Evolutionary conservation across 2,329 filamentous ascomycete species (phyloP).

Genomic region (Scedosporium minutisporum): DNA sequence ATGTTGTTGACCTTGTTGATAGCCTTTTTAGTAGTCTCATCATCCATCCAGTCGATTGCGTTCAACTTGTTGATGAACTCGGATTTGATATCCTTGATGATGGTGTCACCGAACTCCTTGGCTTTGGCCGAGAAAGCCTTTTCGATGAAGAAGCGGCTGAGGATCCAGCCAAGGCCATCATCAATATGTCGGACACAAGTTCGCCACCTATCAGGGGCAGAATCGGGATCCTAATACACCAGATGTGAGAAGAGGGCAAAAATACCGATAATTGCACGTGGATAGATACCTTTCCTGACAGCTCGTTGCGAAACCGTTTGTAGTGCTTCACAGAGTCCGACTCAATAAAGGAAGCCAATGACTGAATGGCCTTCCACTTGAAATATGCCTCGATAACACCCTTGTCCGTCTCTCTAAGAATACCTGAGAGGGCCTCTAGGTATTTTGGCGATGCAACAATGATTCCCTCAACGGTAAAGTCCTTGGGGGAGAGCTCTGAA

Average conservation of each 20-base stretch:
- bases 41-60: slow-evolving; percentile 54
- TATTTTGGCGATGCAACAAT: slow-evolving; percentile 53
- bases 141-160: slow-evolving; percentile 62
- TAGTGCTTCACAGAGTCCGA: slow-evolving; percentile 51
- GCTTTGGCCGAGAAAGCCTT: slow-evolving; percentile 57
- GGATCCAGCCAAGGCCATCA: slow-evolving; percentile 52
- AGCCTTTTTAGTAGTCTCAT: slow-evolving; percentile 47
- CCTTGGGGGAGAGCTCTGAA: slow-evolving; percentile 37
- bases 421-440: slow-evolving; percentile 44
- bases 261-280: slow-evolving; percentile 13
- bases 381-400: slow-evolving; percentile 54
- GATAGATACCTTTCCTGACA: slow-evolving; percentile 36
- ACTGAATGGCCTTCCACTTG: slow-evolving; percentile 51
- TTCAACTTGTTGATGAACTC: slow-evolving; percentile 53
- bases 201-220: slow-evolving; percentile 55
- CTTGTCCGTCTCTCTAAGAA: slow-evolving; percentile 42
- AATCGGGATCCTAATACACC: slow-evolving; percentile 41
- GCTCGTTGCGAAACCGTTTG: slow-evolving; percentile 47
- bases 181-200: slow-evolving; percentile 52
- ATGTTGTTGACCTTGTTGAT: slow-evolving; percentile 59
- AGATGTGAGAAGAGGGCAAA: not conserved
- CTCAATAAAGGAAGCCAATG: slow-evolving; percentile 44
- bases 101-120: slow-evolving; percentile 56
- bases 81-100: slow-evolving; percentile 61
- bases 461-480: slow-evolving; percentile 40